Base-by-base conservation (phyloP, 495 filamentous ascomycete genomes). In the Aspergillus funiculosus region DNA sequence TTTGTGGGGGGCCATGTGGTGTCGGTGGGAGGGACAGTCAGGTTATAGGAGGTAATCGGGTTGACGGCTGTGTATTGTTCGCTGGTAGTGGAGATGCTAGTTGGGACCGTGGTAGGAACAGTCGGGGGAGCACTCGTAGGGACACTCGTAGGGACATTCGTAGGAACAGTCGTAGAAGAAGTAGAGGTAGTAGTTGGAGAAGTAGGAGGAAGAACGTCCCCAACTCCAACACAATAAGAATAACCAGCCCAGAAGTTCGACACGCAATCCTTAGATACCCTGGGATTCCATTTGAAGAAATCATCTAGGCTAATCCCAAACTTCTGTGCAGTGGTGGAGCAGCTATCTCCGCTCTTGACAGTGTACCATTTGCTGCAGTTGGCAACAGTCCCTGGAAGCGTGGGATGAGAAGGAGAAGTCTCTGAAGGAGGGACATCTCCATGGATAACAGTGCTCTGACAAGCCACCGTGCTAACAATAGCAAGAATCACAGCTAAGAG, bases 281-380 rank as follows among this genome's bases (percentile, higher is more conserved):
- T 35, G 4, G 60, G 55, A 47, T 63, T 63, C 50, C 53, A 60
- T 21, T 30, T 34, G 20, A 46, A 28, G 32, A 60, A 60, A 18
- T 63, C 47, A 3, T 48, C 21, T 1, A 47, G 19, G 6, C 39
- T 48, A 26, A 59, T 48, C 8, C 37, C 37, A 14, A 53, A 50
- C 2, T 21, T 11, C 6, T 34, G 29, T 3, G 41, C 22, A 24
- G 61, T 43, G 0, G 29, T 27, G 17, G 24, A 15, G 21, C 60
- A 63, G 6, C 29, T 51, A 39, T 63, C 56, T 9, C 52, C 53
- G 0, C 45, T 47, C 21, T 53, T 37, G 13, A 56, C 44, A 4
- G 44, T 50, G 29, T 61, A 57, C 50, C 48, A 63, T 18, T 52
- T 45, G 22, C 46, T 52, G 29, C 57, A 49, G 28, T 54, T 37